Evolutionary conservation across 306 rosid genomes (phyloP).

Genomic region (Sesbania bispinosa): DNA sequence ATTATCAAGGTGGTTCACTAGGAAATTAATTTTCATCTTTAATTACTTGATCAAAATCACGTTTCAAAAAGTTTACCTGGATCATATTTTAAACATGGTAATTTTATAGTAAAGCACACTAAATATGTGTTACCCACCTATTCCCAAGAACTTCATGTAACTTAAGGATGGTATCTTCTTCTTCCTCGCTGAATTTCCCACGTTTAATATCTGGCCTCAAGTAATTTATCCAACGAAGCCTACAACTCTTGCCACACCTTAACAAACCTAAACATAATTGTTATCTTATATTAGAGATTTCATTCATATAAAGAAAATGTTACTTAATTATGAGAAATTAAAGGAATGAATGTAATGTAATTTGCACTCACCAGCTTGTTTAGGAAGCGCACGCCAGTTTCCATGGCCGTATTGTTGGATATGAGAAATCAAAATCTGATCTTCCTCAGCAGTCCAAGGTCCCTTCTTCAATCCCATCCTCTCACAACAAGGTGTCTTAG

Average conservation of each 20-base stretch:
- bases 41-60: neutral
- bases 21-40: neutral
- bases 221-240: constrained; percentile 94
- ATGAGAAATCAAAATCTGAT: constrained; percentile 55
- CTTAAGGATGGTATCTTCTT: constrained; percentile 62
- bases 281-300: neutral
- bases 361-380: constrained; percentile 64
- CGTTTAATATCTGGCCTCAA: constrained; percentile 85
- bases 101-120: too few relatives aligned
- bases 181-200: constrained; percentile 82
- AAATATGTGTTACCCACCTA: constrained; percentile 64
- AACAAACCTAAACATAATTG: constrained; percentile 54
- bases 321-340: too few relatives aligned
- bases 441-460: constrained; percentile 92
- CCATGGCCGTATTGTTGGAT: constrained; percentile 63
- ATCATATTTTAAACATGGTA: too few relatives aligned
- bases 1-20: neutral
- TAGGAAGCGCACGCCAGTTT: constrained; percentile 98
- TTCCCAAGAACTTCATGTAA: constrained; percentile 79
- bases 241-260: constrained; percentile 97
- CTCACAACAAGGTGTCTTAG: constrained; percentile 84
- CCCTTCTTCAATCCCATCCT: constrained; percentile 90
- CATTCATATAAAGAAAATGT: neutral
- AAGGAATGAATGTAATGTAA: neutral
- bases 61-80: too few relatives aligned